Percentiles rank a stretch among this genome's conserved stretches.
Conservation (phyloP, 495 filamentous ascomycete species). For the Penicillium canariense region DNA sequence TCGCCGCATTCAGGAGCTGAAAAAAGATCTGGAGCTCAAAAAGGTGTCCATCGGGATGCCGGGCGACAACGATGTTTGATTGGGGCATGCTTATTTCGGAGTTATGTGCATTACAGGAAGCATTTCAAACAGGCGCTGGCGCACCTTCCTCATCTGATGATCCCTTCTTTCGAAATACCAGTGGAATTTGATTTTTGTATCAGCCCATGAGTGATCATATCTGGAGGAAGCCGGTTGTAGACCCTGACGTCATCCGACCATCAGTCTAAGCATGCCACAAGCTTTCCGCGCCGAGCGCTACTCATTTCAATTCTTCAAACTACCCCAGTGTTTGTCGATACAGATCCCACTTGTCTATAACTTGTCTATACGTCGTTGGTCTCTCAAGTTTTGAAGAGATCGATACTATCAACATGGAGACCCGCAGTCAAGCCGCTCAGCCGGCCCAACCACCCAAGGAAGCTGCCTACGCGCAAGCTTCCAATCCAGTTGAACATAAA, state of each 20-base stretch:
- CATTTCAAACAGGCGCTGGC: neutral
- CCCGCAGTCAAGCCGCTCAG: constrained; percentile 14
- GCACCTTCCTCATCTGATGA: neutral
- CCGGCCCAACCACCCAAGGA: constrained; percentile 51
- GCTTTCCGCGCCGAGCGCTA: neutral
- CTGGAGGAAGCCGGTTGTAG: constrained; percentile 4
- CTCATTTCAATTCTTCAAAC: neutral
- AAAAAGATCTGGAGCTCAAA: constrained; percentile 48
- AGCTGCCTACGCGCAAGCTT: constrained; percentile 47
- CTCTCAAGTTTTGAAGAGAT: neutral
- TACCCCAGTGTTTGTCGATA: neutral
- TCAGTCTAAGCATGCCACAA: constrained; percentile 4
- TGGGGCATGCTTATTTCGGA: neutral
- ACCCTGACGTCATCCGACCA: constrained; percentile 23
- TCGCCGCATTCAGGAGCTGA: constrained; percentile 46
- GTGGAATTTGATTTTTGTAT: neutral
- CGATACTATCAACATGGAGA: constrained; percentile 12
- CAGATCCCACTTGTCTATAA: neutral
- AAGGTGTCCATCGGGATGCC: constrained; percentile 48
- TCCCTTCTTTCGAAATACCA: neutral
- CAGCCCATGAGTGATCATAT: neutral
- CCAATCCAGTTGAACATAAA: constrained; percentile 49
- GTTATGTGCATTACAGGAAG: neutral
- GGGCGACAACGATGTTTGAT: constrained; percentile 33
- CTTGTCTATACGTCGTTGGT: neutral